Percentiles rank a stretch among this genome's conserved stretches.
Conservation (phyloP, 257 asterid genomes). For the Jasminum sambac region DNA sequence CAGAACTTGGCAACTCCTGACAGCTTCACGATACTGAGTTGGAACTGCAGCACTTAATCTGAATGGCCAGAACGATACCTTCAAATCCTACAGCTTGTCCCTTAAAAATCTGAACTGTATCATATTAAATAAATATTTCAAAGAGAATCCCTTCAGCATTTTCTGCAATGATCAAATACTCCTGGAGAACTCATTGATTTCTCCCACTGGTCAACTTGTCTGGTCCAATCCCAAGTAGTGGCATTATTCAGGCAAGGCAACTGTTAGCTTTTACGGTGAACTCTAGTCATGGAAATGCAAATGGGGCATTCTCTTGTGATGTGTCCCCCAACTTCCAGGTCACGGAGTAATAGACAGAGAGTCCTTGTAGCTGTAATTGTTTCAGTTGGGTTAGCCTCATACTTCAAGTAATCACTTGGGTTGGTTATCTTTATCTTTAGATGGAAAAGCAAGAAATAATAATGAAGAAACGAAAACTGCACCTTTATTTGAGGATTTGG, state of each 20-base stretch:
- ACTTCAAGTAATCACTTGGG: constrained; percentile 35
- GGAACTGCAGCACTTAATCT: constrained; percentile 68
- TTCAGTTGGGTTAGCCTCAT: constrained; percentile 47
- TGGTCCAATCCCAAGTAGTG: constrained; percentile 56
- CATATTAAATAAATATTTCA: constrained; percentile 59
- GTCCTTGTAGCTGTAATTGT: constrained; percentile 48
- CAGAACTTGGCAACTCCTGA: constrained; percentile 53
- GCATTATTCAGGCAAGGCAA: constrained; percentile 40
- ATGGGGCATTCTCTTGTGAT: constrained; percentile 54
- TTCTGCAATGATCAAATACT: constrained; percentile 56
- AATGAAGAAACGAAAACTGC: constrained; percentile 48
- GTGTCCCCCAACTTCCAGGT: constrained; percentile 26
- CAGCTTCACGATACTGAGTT: constrained; percentile 42
- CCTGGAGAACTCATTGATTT: constrained; percentile 53
- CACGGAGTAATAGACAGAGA: constrained; percentile 38
- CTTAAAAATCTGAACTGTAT: constrained; percentile 60
- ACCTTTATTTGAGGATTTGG: constrained; percentile 32
- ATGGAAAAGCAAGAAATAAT: constrained; percentile 31
- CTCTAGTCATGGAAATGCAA: constrained; percentile 61
- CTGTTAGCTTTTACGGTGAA: constrained; percentile 54
- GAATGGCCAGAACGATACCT: constrained; percentile 61
- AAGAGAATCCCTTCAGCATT: constrained; percentile 63
- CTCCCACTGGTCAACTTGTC: constrained; percentile 67
- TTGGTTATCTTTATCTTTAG: constrained; percentile 33
- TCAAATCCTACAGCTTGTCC: constrained; percentile 39